These are phyloP conservation scores for Chaetomium olivaceum DNA, from an alignment of 2,329 filamentous ascomycete genomes.

Conservation along the genomic window DNA sequence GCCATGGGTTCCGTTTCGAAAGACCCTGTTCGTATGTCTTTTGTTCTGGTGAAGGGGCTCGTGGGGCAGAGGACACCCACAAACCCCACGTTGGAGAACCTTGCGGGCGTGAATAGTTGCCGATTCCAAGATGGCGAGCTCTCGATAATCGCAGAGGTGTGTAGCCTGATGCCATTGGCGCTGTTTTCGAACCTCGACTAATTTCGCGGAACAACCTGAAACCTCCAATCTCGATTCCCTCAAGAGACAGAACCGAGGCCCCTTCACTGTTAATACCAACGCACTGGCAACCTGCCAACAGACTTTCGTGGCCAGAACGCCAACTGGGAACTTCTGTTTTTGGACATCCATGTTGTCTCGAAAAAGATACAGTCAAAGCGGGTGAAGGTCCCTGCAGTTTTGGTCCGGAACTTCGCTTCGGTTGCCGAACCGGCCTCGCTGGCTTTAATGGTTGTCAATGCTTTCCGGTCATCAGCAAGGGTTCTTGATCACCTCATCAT, in stretches of 20 bases:
- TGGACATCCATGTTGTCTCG: background rate
- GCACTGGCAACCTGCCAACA: background rate
- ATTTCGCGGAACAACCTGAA: background rate
- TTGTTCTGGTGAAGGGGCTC: background rate
- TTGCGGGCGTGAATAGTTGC: background rate
- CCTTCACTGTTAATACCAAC: background rate
- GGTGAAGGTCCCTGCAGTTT: slow-evolving; percentile 2
- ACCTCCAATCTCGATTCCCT: background rate
- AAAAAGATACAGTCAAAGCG: background rate
- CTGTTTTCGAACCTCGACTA: background rate
- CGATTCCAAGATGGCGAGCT: background rate
- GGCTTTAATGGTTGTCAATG: background rate
- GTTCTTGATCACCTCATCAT: background rate
- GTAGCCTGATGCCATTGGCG: background rate
- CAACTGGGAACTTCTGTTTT: background rate
- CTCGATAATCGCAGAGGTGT: background rate
- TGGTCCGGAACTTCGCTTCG: slow-evolving; percentile 3
- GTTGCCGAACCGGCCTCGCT: background rate
- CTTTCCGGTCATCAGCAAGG: background rate
- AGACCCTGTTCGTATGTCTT: background rate
- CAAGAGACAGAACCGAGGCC: background rate
- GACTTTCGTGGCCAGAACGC: background rate
- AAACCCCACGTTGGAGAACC: background rate
- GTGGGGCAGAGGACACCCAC: background rate
- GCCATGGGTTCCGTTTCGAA: background rate